Conservation (phyloP, 2,329 filamentous ascomycete species). For the Penicillium brasilianum region DNA sequence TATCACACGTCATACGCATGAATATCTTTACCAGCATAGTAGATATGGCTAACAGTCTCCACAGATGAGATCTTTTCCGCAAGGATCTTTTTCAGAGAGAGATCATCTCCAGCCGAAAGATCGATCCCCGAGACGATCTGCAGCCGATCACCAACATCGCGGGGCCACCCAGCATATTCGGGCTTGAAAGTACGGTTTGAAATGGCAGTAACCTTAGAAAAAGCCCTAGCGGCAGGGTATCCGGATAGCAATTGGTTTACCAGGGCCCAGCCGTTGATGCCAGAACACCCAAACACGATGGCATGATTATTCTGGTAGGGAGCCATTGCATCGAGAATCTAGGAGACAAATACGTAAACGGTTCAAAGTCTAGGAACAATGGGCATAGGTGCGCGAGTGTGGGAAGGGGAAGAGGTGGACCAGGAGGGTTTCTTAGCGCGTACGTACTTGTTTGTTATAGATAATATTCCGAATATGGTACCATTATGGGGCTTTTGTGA, state of each 20-base stretch:
- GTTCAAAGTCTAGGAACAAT: background rate
- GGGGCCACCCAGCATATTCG: conserved; percentile 45
- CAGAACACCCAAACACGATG: conserved; percentile 50
- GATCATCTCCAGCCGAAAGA: conserved; percentile 31
- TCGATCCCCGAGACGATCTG: conserved; percentile 51
- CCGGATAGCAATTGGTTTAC: conserved; percentile 46
- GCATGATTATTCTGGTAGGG: conserved; percentile 41
- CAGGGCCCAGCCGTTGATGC: conserved; percentile 52
- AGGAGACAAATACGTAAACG: background rate
- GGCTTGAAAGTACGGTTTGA: conserved; percentile 46
- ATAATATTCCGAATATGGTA: background rate
- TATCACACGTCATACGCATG: background rate
- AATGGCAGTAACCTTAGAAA: conserved; percentile 47
- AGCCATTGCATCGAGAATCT: background rate
- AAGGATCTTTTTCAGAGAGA: conserved; percentile 19
- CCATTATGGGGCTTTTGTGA: background rate
- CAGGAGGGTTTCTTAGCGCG: background rate
- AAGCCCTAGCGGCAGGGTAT: conserved; percentile 44
- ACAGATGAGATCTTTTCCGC: conserved; percentile 22
- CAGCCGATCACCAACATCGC: conserved; percentile 35
- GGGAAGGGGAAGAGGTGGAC: background rate
- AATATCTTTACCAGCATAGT: conserved; percentile 20
- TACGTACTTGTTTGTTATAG: background rate
- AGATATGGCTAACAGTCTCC: conserved; percentile 31
- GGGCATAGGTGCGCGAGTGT: background rate